Evolutionary conservation across 2,329 filamentous ascomycete genomes (phyloP).

Genomic region (Xylariaceae sp.): DNA sequence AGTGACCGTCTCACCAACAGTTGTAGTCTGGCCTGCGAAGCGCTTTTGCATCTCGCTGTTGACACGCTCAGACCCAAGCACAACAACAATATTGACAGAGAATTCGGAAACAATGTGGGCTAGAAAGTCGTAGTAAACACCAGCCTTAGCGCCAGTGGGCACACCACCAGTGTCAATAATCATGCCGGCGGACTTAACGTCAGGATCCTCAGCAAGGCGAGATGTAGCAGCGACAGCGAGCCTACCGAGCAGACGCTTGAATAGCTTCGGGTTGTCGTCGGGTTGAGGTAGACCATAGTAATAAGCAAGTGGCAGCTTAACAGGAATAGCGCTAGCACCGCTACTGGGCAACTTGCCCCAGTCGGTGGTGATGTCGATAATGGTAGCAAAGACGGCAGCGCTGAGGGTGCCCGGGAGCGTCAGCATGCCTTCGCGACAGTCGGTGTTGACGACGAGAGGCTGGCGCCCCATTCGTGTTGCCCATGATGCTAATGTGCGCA

Average conservation of each 20-base stretch:
- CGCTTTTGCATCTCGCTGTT: constrained; percentile 69
- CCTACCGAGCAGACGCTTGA: constrained; percentile 68
- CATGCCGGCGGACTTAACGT: constrained; percentile 69
- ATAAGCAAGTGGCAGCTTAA: constrained; percentile 89
- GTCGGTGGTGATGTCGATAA: constrained; percentile 76
- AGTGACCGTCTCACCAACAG: constrained; percentile 63
- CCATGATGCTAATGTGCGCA: constrained; percentile 74
- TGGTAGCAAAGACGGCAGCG: constrained; percentile 78
- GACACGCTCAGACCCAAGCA: constrained; percentile 74
- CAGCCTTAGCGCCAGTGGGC: constrained; percentile 38
- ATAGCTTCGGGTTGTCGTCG: constrained; percentile 69
- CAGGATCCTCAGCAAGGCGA: constrained; percentile 70
- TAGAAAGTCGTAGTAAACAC: constrained; percentile 67
- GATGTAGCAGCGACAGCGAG: constrained; percentile 76
- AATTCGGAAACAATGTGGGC: constrained; percentile 66
- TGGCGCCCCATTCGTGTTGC: constrained; percentile 70
- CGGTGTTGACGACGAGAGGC: constrained; percentile 79
- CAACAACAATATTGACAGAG: constrained; percentile 71
- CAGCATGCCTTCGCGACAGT: constrained; percentile 76
- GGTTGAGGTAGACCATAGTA: constrained; percentile 74
- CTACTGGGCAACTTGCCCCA: constrained; percentile 91
- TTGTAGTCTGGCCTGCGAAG: constrained; percentile 55
- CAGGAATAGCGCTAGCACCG: constrained; percentile 80
- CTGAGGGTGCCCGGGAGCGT: constrained; percentile 77
- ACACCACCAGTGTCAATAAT: constrained; percentile 80